A percentile compares a stretch with the other conserved stretches of the same genome.
These are phyloP conservation scores for Pythium phragmiticola DNA, from an alignment of 352 stramenopile species.

Conservation along the genomic window DNA sequence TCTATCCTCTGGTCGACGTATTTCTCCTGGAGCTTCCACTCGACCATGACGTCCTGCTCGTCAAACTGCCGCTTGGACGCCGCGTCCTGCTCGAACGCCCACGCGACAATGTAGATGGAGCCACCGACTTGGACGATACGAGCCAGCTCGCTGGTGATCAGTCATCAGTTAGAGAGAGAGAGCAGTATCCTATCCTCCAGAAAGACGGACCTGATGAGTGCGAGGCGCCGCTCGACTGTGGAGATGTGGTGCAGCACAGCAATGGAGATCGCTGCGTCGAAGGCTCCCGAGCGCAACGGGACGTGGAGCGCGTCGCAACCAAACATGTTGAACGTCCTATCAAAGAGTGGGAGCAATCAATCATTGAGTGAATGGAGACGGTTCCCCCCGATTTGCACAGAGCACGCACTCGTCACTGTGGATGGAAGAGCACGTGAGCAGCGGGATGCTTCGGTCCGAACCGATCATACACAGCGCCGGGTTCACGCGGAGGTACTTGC, in stretches of 20 bases:
- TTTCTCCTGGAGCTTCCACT: slow-evolving; percentile 88
- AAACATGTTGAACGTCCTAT: slow-evolving; percentile 59
- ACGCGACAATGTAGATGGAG: slow-evolving; percentile 64
- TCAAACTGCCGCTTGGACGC: slow-evolving; percentile 76
- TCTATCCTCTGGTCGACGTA: slow-evolving; percentile 31
- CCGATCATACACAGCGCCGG: slow-evolving; percentile 62
- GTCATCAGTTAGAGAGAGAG: neutral
- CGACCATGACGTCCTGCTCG: slow-evolving; percentile 79
- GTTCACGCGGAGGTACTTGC: slow-evolving; percentile 78
- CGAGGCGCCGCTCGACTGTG: slow-evolving; percentile 63
- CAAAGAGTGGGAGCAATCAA: neutral
- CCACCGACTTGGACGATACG: slow-evolving; percentile 62
- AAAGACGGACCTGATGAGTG: slow-evolving; percentile 51
- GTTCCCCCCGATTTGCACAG: neutral
- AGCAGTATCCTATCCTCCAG: neutral
- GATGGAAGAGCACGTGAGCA: slow-evolving; percentile 51
- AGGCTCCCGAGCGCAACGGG: slow-evolving; percentile 50
- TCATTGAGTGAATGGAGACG: neutral
- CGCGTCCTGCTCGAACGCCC: slow-evolving; percentile 82
- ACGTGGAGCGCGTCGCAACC: slow-evolving; percentile 69
- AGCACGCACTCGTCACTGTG: slow-evolving; percentile 35
- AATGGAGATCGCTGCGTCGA: slow-evolving; percentile 83
- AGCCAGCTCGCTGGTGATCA: slow-evolving; percentile 50
- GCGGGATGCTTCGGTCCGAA: slow-evolving; percentile 69
- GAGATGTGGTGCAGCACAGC: slow-evolving; percentile 86